Base-by-base conservation (phyloP, 208 protist genomes). In the Herpetomonas tarakana region DNA sequence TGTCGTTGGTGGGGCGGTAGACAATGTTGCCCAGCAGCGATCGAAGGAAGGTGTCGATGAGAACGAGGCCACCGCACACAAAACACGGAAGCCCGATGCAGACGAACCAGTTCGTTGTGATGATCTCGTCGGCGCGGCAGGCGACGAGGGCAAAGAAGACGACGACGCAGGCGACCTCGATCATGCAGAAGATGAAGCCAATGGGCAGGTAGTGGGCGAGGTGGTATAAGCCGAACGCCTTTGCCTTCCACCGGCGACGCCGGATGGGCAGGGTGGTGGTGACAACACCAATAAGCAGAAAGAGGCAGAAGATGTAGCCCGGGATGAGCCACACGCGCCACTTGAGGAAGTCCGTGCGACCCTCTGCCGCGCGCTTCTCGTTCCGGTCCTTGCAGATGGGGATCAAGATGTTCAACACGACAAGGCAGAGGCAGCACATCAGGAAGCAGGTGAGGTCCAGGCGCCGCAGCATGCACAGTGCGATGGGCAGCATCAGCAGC, bases 261-360 rank as follows among this genome's bases (percentile, higher is more conserved):
- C 4, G 21, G 18, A 58, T 78, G 7, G 79, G 78, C 2, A 71
- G 29, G 14, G 57, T 31, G 3, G 41, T 35, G 30, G 75, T 18
- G 6, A 67, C 29, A 18, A 60, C 46, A 22, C 38, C 45, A 7
- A 88, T 3, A 47, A 77, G 51, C 30, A 58, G 27, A 28, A 84
- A 79, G 3, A 68, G 61, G 18, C 64, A 75, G 25, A 76, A 56
- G 29, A 89, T 57, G 59, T 92, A 92, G 38, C 75, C 64, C 22
- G 86, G 86, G 24, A 75, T 81, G 27, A 92, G 71, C 61, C 64
- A 78, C n/a, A 81, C 59, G 30, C 79, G 76, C 83, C 86, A 92
- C 53, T 76, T 55, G 26, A 80, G 38, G 57, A 60, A 83, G 55
- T 85, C 65, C 12, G 56, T 71, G 21, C 55, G 64, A n/a, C 70